phyloP scores from a whole-genome alignment of 345 rosid genomes.

The Brassica rapa region DNA sequence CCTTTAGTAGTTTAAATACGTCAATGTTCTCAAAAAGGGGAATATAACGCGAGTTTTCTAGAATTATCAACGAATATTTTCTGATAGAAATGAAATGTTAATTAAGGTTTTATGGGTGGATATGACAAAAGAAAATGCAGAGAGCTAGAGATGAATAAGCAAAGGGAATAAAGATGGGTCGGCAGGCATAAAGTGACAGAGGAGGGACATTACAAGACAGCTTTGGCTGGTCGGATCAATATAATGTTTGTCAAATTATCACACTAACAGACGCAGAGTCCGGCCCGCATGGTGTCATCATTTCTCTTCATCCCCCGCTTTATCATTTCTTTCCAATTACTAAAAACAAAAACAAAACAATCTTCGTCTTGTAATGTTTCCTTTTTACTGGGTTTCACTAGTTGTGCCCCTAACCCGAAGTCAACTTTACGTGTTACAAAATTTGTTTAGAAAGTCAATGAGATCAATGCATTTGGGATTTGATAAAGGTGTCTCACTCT shows the following conservation, averaged over 20 bases:
- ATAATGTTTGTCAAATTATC: constrained; percentile 38
- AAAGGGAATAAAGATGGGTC: constrained; percentile 31
- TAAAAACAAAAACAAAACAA: not conserved
- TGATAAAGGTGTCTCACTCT: not conserved
- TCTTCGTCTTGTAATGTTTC: not conserved
- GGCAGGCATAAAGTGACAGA: constrained; percentile 40
- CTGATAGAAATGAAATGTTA: not conserved
- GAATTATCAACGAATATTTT: not conserved
- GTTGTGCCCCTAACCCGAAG: constrained; percentile 23
- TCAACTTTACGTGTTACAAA: constrained; percentile 25
- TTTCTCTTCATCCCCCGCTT: constrained; percentile 31
- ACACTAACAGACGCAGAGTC: constrained; percentile 39
- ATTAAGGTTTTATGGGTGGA: not conserved
- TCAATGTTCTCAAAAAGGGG: not conserved
- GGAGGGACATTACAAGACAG: constrained; percentile 38
- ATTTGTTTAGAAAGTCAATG: not conserved
- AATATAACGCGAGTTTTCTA: not conserved
- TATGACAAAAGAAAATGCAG: constrained; percentile 22
- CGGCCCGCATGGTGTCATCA: constrained; percentile 39
- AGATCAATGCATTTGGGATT: not conserved
- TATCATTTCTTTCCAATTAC: not conserved
- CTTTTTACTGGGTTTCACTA: constrained; percentile 30
- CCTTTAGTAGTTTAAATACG: too few relatives aligned
- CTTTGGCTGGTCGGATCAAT: constrained; percentile 38
- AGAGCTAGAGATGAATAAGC: constrained; percentile 11